phyloP scores from a whole-genome alignment of 1,284 basidiomycete genomes.

The Heterobasidion occidentale region DNA sequence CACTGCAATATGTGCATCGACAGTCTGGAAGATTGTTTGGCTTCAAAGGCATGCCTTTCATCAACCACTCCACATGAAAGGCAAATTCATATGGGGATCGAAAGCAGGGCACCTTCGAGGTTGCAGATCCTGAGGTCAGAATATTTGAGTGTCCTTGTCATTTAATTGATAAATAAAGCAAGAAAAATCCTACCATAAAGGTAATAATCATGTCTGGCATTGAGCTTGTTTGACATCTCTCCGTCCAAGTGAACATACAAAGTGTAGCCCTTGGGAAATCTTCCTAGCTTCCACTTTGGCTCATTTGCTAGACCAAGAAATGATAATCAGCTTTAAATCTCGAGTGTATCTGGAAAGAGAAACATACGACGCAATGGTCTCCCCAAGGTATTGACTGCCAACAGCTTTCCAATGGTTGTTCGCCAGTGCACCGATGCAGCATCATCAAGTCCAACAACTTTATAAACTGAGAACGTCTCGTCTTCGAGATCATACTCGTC shows the following conservation, averaged over 20 bases:
- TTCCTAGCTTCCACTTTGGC: slow-evolving; percentile 1
- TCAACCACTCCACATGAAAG: slow-evolving; percentile 10
- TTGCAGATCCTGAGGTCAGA: not conserved
- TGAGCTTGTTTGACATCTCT: not conserved
- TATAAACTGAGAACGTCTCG: not conserved
- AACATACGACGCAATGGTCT: not conserved
- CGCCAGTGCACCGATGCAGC: not conserved
- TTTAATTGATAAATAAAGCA: not conserved
- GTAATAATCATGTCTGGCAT: slow-evolving; percentile 6
- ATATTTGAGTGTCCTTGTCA: not conserved
- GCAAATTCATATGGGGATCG: slow-evolving; percentile 10
- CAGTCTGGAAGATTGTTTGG: not conserved
- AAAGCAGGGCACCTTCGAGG: not conserved
- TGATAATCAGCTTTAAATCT: not conserved
- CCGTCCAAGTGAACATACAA: slow-evolving; percentile 7
- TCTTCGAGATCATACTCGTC: not conserved
- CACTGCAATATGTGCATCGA: slow-evolving; percentile 7
- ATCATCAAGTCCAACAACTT: not conserved
- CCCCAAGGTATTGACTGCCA: not conserved
- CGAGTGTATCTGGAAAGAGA: not conserved
- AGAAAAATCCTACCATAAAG: slow-evolving; percentile 1
- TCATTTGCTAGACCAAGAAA: not conserved
- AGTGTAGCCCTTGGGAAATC: slow-evolving; percentile 4
- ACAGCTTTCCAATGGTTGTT: not conserved
- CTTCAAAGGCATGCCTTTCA: not conserved